Base-by-base conservation (phyloP, 2,329 filamentous ascomycete genomes). In the Monosporascus sp. region DNA sequence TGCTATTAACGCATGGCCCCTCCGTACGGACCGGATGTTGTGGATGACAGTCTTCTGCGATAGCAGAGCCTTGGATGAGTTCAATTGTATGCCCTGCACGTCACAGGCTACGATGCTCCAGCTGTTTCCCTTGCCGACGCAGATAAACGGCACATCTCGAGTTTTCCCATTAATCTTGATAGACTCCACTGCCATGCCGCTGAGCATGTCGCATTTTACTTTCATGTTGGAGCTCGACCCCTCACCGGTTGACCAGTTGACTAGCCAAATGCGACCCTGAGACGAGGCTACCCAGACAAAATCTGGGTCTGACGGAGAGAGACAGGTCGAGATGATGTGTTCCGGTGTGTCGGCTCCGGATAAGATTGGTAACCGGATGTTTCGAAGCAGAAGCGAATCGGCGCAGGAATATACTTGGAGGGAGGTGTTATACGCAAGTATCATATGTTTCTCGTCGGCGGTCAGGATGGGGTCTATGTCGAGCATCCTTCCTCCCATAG, bases 341-440 rank as follows among this genome's bases (percentile, higher is more conserved):
- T 68, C 62, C 45, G 54, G 57, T n/a, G 61, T 56, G n/a, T 60
- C 62, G 7, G 66, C 63, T 14, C 58, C 52, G 17, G 59, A 62
- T 49, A 62, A 57, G 22, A 62, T 70, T 65, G 60, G 75, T 59
- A 86, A 74, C 14, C 80, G 74, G 48, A 97, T 86, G 52, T 85
- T 83, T 60, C 90, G 85, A 46, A 90, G 77, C 22, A 95, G 81
- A 49, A 95, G 81, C 2, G 94, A 97, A 52, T 91, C 91, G 58
- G 82, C 77, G 31, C 89, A 83, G 2, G 89, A 88, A 70, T 94
- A 96, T 26, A 96, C 80, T 67, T 91, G 88, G 51, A 97, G 77
- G 9, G 87, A 86, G 27, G 82, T 86, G 55, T 85, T 81, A 64
- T 90, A 89, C 35, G 87, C 82, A 52, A 96, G 70, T 53, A 97